Evolutionary conservation across 2,329 filamentous ascomycete species (phyloP).

Genomic region (Trichoderma polysporum): DNA sequence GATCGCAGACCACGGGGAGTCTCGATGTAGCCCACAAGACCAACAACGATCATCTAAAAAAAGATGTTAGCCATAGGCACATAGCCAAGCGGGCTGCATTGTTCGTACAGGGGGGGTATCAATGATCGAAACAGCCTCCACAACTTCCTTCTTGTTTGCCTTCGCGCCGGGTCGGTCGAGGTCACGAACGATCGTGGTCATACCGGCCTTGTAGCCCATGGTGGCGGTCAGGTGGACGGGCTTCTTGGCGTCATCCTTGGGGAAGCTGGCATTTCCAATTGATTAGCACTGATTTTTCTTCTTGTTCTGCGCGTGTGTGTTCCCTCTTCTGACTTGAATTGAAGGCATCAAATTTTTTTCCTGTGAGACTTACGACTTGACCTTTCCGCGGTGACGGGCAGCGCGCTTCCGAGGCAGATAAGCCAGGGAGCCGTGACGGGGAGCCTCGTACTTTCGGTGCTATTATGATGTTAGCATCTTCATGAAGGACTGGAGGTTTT

Average conservation of each 20-base stretch:
- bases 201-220: conserved; percentile 99
- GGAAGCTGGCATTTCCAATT: conserved; percentile 67
- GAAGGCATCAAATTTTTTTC: background rate
- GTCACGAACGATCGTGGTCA: conserved; percentile 99
- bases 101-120: conserved; percentile 93
- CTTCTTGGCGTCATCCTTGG: conserved; percentile 99
- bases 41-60: conserved; percentile 97
- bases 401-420: conserved; percentile 90
- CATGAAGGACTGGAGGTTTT: background rate
- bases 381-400: conserved; percentile 91
- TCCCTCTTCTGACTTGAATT: background rate
- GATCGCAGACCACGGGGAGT: conserved; percentile 98
- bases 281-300: conserved; percentile 27
- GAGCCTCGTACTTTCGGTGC: conserved; percentile 72
- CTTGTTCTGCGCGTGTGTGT: background rate
- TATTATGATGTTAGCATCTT: conserved; percentile 29
- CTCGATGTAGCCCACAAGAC: conserved; percentile 99
- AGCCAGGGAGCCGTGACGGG: conserved; percentile 90
- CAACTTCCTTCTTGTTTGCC: conserved; percentile 98
- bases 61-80: conserved; percentile 70
- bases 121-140: conserved; percentile 84
- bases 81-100: conserved; percentile 78
- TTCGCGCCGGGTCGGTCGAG: conserved; percentile 98
- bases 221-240: conserved; percentile 96
- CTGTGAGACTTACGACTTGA: conserved; percentile 76